Evolutionary conservation across 2,329 filamentous ascomycete genomes (phyloP), one percentile per base, ranked within the genome.

Genomic region (Hypomyces rosellus): DNA sequence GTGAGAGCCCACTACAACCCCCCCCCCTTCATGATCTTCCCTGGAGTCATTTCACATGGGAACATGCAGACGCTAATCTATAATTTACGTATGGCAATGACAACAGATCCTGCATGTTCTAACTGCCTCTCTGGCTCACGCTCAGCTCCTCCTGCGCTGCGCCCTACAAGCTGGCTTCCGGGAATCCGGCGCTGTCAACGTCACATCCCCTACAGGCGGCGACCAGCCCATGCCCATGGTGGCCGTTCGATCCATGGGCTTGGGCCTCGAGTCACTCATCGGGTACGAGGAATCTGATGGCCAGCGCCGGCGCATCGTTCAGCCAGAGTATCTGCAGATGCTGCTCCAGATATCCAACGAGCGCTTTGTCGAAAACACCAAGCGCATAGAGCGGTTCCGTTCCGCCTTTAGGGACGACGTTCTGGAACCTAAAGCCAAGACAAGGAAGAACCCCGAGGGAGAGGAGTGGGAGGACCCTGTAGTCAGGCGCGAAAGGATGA

Each of bases 91-190:
- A 15, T 42, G 13, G 12, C 11, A 13, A 13, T 7, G 15, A 15
- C n/a, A n/a, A 18, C 57, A 95, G 91, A 96, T 96, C 58, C 80
- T 97, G 1, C 92, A 97, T 59, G 76, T 97, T 40, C 78, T 95
- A 60, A 84, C 89, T 5, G 82, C 89, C 14, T 92, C 88, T 0
- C 74, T 84, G 0, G 69, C 78, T 12, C 81, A 92, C 59, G 89
- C 92, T 4, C 86, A 95, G 57, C 74, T 79, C 8, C 75, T 95
- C 15, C 77, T 96, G 13, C 77, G 83, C 11, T 88, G 87, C 41
- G 91, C 88, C 2, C 74, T 92, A 9, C 80, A 84, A 59, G 86
- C 89, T 4, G 92, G 92, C 0, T 96, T 96, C 64, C 84, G 92
- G 13, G 92, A 97, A 69, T 93, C 87, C 52, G 92, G 92, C 15